Base-by-base conservation (phyloP, 257 asterid species). In the Handroanthus guayacan region DNA sequence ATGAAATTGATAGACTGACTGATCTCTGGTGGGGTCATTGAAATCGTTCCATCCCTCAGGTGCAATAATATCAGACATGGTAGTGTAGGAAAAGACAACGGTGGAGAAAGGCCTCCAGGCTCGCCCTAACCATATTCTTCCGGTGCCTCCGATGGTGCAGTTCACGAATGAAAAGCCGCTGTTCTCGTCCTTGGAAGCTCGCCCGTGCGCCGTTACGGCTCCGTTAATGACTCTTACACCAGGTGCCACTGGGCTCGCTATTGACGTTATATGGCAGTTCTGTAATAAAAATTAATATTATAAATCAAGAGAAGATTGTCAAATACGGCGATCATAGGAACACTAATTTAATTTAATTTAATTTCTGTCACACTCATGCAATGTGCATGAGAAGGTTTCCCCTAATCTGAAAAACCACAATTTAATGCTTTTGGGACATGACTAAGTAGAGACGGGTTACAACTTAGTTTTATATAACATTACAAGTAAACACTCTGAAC, bases 21-120 rank as follows among this genome's bases (percentile, higher is more conserved):
- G 97, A 71, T 92, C 98, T 80, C 97, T 75, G 2, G 87, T 20
- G 44, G 97, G 99, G 65, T 95, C 99, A 5, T 95, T 95, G 82
- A 89, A 89, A 78, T 95, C 97, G 71, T 88, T 95, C 99, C 99
- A 95, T 0, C 98, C 99, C 11, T 95, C 98, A 0, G 97, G 78
- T 13, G 97, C 91, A 14, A 92, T 89, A 64, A 95, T 86, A 75
- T 89, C 93, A 2, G 99, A 76, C 97, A 95, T 95, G 5, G 57
- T 71, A 0, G 98, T 92, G 62, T 68, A 84, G 11, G 92, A 78
- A 39, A 92, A 92, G 12, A 95, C 87, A 3, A 88, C 96, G 0
- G 97, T 88, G 54, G 99, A 91, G 89, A 84, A 95, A 4, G 98
- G 97, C 78, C 95, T 72, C 99, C 99, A 95, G 0, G 99, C 99